Evolutionary conservation across 345 rosid species (phyloP).

Genomic region (Murraya paniculata): DNA sequence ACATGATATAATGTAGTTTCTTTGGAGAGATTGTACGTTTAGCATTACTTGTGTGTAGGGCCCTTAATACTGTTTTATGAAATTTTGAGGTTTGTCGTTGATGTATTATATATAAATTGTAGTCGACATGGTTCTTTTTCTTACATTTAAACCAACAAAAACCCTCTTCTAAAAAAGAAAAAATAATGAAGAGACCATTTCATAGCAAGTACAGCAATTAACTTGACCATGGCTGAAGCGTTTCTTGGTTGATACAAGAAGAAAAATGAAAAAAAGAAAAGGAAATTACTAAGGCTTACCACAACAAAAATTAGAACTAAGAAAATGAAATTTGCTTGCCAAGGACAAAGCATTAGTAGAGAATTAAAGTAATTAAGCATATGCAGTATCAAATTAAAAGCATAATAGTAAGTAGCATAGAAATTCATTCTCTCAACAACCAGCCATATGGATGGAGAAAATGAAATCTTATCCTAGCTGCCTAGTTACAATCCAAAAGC

Average conservation of each 20-base stretch:
- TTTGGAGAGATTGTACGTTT: no score
- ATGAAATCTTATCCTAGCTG: conserved; percentile 16
- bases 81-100: no score
- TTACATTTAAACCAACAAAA: neutral
- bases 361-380: conserved; percentile 26
- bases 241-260: neutral
- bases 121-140: no score
- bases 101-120: no score
- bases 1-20: no score
- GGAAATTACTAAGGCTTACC: neutral
- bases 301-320: neutral
- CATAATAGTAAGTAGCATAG: conserved; percentile 29
- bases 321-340: neutral
- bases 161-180: no score
- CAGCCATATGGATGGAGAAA: conserved; percentile 35
- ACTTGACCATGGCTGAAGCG: neutral
- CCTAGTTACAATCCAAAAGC: conserved; percentile 42
- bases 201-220: neutral
- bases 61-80: no score
- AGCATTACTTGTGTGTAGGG: no score
- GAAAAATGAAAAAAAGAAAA: neutral
- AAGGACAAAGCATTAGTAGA: conserved; percentile 20
- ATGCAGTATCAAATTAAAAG: conserved; percentile 27
- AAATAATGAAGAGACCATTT: neutral
- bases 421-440: conserved; percentile 31